A percentile compares a stretch with the other conserved stretches of the same genome.
Conservation (phyloP, 208 protist species). For the Angomonas deanei region DNA sequence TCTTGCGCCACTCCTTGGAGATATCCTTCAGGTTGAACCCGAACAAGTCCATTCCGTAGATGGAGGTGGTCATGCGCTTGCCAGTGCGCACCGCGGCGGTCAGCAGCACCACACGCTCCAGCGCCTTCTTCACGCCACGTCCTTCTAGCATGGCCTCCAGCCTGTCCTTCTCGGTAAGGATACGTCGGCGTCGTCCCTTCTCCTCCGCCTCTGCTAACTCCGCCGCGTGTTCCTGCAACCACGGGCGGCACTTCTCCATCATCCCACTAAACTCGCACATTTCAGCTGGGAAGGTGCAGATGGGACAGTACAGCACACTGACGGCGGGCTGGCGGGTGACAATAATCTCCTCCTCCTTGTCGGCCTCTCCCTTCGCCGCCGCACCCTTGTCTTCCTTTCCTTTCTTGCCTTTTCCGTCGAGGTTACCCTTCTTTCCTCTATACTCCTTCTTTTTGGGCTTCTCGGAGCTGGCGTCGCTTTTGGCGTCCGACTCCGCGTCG, state of each 20-base stretch:
- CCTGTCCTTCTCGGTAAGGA: constrained; percentile 77
- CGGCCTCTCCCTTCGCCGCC: constrained; percentile 10
- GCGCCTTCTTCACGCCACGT: constrained; percentile 69
- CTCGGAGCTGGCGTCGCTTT: constrained; percentile 1
- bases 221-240: constrained; percentile 80
- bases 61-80: constrained; percentile 62
- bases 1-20: constrained; percentile 75
- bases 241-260: constrained; percentile 88
- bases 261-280: constrained; percentile 90
- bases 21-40: constrained; percentile 83
- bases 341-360: constrained; percentile 18
- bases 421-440: constrained; percentile 33
- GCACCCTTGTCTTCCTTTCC: constrained; percentile 13
- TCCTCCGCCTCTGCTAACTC: constrained; percentile 82
- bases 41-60: constrained; percentile 83
- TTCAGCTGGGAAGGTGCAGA: constrained; percentile 88
- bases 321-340: constrained; percentile 45
- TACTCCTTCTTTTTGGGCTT: constrained; percentile 66
- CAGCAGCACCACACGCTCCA: constrained; percentile 66
- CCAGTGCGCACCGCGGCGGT: constrained; percentile 54
- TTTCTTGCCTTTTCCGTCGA: constrained; percentile 25
- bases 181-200: constrained; percentile 66
- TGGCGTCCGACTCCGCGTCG: background rate
- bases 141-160: constrained; percentile 75
- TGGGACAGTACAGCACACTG: constrained; percentile 86